A percentile compares a stretch with the other conserved stretches of the same genome.
Conservation (phyloP, 2,329 filamentous ascomycete species). For the Monosporascus sp. region DNA sequence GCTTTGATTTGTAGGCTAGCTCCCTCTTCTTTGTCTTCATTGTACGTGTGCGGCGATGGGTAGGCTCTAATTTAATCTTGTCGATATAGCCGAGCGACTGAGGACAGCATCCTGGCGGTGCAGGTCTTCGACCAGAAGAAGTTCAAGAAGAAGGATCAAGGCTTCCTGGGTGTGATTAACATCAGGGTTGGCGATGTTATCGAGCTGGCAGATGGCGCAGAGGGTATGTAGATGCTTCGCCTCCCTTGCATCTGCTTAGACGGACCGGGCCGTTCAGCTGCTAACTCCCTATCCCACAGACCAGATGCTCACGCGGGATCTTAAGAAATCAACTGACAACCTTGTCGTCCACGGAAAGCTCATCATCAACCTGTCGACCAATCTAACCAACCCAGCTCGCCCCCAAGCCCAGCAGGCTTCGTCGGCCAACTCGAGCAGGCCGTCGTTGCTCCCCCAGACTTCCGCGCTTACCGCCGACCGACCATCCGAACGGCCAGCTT, state of each 20-base stretch:
- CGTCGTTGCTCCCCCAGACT: constrained; percentile 38
- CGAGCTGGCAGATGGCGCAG: constrained; percentile 80
- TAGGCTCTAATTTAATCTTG: constrained; percentile 13
- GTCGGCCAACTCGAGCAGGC: constrained; percentile 38
- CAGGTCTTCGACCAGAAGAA: constrained; percentile 99
- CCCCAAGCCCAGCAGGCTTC: constrained; percentile 18
- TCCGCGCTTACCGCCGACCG: constrained; percentile 41
- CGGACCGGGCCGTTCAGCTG: too few species aligned
- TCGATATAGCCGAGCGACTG: constrained; percentile 68
- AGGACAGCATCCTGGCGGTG: constrained; percentile 94
- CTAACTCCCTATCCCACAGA: constrained; percentile 51
- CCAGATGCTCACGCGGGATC: constrained; percentile 96
- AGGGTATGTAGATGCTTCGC: constrained; percentile 58
- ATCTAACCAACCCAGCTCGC: constrained; percentile 67
- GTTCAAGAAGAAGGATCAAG: constrained; percentile 99
- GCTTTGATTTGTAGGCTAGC: constrained; percentile 85
- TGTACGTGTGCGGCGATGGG: constrained; percentile 1
- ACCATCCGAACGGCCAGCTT: constrained; percentile 45
- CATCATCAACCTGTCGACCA: constrained; percentile 93
- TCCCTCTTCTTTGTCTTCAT: constrained; percentile 8
- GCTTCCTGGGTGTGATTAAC: constrained; percentile 96
- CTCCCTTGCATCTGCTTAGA: constrained; percentile 17
- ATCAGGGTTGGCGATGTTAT: constrained; percentile 92
- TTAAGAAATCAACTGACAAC: constrained; percentile 98
- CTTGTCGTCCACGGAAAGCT: constrained; percentile 96